These are phyloP conservation scores for Pleoardoris graminearum DNA, from an alignment of 2,329 filamentous ascomycete genomes.

Conservation along the genomic window DNA sequence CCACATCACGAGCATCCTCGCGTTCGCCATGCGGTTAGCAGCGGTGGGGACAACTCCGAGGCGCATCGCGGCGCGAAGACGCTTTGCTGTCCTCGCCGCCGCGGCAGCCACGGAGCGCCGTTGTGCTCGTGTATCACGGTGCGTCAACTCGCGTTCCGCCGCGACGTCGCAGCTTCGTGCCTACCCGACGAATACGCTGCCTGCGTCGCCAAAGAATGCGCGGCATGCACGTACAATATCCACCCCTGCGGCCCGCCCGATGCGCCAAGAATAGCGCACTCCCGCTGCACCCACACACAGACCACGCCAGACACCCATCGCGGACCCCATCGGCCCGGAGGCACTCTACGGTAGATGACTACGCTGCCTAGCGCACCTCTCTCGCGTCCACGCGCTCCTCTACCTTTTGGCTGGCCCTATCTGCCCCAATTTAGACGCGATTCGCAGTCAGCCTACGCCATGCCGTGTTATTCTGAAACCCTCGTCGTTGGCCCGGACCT, in stretches of 20 bases:
- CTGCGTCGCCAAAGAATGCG: background rate
- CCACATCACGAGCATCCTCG: slow-evolving; percentile 3
- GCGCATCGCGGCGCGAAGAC: too few relatives aligned
- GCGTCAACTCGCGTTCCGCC: background rate
- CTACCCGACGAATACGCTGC: background rate
- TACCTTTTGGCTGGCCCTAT: background rate
- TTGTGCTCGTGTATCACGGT: too few relatives aligned
- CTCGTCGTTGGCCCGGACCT: too few relatives aligned
- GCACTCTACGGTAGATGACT: slow-evolving; percentile 5
- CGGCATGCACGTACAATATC: slow-evolving; percentile 4
- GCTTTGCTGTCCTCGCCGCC: too few relatives aligned
- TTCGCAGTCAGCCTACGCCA: background rate
- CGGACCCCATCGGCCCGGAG: background rate
- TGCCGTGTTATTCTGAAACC: slow-evolving; percentile 4
- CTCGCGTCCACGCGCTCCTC: background rate
- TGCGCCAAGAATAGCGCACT: slow-evolving; percentile 2
- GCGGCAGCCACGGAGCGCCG: background rate
- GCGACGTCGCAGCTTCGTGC: background rate
- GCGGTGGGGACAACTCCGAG: slow-evolving; percentile 1
- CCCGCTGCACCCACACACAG: background rate
- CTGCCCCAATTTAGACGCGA: background rate
- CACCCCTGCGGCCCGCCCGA: slow-evolving; percentile 2
- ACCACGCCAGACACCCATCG: background rate
- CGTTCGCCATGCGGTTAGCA: slow-evolving; percentile 1
- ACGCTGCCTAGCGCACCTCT: background rate